Conservation (phyloP, 2,329 filamentous ascomycete species). For the Ophiostoma sp. region DNA sequence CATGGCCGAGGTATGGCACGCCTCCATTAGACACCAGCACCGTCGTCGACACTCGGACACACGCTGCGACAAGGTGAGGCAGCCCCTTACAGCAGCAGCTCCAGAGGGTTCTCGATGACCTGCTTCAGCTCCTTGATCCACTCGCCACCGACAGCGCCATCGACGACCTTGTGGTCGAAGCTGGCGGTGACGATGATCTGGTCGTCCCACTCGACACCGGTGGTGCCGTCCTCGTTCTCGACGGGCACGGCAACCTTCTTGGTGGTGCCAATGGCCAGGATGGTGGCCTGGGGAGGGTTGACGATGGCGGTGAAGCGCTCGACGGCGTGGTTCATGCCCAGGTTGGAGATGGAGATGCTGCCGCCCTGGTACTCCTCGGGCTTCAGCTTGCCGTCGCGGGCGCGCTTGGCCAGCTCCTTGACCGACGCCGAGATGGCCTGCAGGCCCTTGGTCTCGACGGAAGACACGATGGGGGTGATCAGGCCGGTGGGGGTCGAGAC, state of each 20-base stretch:
- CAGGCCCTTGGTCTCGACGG: conserved; percentile 79
- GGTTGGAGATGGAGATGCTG: conserved; percentile 99
- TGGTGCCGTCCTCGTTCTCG: conserved; percentile 75
- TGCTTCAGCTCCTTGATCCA: conserved; percentile 98
- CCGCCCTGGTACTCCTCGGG: conserved; percentile 99
- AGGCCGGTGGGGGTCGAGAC: conserved; percentile 89
- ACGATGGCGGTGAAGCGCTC: conserved; percentile 98
- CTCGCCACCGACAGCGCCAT: conserved; percentile 91
- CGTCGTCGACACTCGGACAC: conserved; percentile 6
- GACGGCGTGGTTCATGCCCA: conserved; percentile 98
- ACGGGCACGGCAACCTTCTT: conserved; percentile 89
- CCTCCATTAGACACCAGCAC: conserved; percentile 21
- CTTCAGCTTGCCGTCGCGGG: conserved; percentile 96
- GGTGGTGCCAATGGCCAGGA: conserved; percentile 89
- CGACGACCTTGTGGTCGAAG: conserved; percentile 99
- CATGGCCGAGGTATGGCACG: conserved; percentile 2
- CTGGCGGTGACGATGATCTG: conserved; percentile 91
- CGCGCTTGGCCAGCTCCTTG: conserved; percentile 96
- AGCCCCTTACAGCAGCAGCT: conserved; percentile 73
- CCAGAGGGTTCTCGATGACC: conserved; percentile 92
- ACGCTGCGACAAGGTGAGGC: neutral
- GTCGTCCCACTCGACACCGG: conserved; percentile 82
- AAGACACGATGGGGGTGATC: conserved; percentile 95
- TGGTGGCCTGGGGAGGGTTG: conserved; percentile 95
- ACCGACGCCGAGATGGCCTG: conserved; percentile 80